phyloP scores from a whole-genome alignment of 2,329 filamentous ascomycete genomes.

The Exophiala mesophila region DNA sequence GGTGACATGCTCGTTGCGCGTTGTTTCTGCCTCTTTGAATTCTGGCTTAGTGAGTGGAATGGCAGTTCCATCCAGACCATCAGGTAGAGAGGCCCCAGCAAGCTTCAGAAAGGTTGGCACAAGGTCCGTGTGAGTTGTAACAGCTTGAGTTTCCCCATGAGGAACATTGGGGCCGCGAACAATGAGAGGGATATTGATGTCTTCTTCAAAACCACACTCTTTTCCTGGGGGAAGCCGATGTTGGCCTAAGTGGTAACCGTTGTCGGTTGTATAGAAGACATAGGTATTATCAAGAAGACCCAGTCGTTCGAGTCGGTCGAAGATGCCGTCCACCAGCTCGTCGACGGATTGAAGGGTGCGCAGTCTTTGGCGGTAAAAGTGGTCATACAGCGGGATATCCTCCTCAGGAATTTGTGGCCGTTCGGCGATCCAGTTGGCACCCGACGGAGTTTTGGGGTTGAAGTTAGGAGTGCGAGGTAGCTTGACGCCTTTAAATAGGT shows the following conservation, averaged over 20 bases:
- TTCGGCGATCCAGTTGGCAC: slow-evolving; percentile 43
- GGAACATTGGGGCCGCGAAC: slow-evolving; percentile 55
- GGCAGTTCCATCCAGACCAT: slow-evolving; percentile 20
- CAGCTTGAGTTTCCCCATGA: slow-evolving; percentile 38
- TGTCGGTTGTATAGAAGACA: slow-evolving; percentile 57
- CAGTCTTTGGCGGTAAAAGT: slow-evolving; percentile 48
- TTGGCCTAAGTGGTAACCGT: slow-evolving; percentile 57
- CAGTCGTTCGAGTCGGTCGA: slow-evolving; percentile 39
- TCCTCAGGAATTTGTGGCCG: slow-evolving; percentile 42
- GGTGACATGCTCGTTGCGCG: slow-evolving; percentile 51
- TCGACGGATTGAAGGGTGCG: slow-evolving; percentile 50
- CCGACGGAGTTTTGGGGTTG: slow-evolving; percentile 57
- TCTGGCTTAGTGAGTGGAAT: slow-evolving; percentile 4
- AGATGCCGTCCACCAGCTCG: slow-evolving; percentile 46
- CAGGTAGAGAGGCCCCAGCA: slow-evolving; percentile 28
- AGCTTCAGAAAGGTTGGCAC: slow-evolving; percentile 53
- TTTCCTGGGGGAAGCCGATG: slow-evolving; percentile 56
- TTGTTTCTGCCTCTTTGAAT: slow-evolving; percentile 11
- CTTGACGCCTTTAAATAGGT: slow-evolving; percentile 56
- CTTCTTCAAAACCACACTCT: slow-evolving; percentile 54
- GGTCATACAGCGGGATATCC: slow-evolving; percentile 48
- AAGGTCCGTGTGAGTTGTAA: slow-evolving; percentile 60
- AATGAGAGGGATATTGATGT: slow-evolving; percentile 56
- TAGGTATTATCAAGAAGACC: slow-evolving; percentile 50
- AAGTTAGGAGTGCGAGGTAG: slow-evolving; percentile 62